Conservation (phyloP, 2,329 filamentous ascomycete genomes). For the Harringtonia lauricola region DNA sequence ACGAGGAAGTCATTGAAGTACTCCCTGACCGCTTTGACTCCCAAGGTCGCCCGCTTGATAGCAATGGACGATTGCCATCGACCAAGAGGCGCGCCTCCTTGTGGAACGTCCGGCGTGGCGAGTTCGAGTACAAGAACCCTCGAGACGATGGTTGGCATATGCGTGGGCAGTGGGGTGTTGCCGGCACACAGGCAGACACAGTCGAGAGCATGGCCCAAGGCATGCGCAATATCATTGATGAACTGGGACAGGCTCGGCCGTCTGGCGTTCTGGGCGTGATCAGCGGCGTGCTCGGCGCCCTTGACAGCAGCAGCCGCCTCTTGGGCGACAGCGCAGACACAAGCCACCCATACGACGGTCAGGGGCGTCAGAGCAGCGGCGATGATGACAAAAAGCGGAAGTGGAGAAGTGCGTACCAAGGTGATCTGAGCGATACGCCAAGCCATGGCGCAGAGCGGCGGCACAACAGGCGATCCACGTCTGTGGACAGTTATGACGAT, state of each 20-base stretch:
- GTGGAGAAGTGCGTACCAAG: constrained; percentile 3
- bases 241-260: constrained; percentile 5
- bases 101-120: constrained; percentile 27
- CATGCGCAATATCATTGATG: constrained; percentile 21
- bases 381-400: constrained; percentile 12
- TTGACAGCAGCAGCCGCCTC: constrained; percentile 3
- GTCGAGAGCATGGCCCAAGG: constrained; percentile 23
- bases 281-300: constrained; percentile 15
- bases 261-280: constrained; percentile 18
- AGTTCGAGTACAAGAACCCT: constrained; percentile 27
- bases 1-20: constrained; percentile 28
- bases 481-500: neutral
- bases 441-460: no score
- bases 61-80: neutral
- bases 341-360: no score
- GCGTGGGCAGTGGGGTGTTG: constrained; percentile 32
- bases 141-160: constrained; percentile 22
- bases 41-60: constrained; percentile 28
- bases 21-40: constrained; percentile 37
- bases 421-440: no score
- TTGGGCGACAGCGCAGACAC: constrained; percentile 1
- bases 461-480: neutral
- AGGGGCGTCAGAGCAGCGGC: neutral
- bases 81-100: neutral
- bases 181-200: constrained; percentile 28